These are phyloP conservation scores for Musa itinerans DNA, from an alignment of 176 grass and related monocot genomes.

Conservation along the genomic window DNA sequence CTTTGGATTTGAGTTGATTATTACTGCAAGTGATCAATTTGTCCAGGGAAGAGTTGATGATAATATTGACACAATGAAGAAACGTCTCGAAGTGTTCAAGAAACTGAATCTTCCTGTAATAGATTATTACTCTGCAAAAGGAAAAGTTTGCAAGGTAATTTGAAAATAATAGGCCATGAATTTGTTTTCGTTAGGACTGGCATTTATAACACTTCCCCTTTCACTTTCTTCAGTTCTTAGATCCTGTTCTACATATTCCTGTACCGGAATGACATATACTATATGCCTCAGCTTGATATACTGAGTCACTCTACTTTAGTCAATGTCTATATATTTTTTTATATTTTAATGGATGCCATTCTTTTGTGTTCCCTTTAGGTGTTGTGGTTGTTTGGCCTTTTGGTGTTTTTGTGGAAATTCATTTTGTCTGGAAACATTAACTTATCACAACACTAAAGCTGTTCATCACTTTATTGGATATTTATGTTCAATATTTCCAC, in stretches of 20 bases:
- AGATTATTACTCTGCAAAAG: slow-evolving; percentile 66
- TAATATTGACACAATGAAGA: slow-evolving; percentile 90
- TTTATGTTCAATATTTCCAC: too few relatives aligned
- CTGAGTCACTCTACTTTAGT: too few relatives aligned
- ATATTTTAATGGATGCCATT: too few relatives aligned
- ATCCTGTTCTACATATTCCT: neutral
- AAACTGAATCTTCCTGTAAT: slow-evolving; percentile 88
- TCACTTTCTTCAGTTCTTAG: neutral
- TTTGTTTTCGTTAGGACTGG: neutral
- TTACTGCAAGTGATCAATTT: slow-evolving; percentile 3
- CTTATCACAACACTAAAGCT: too few relatives aligned
- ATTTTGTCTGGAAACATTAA: too few relatives aligned
- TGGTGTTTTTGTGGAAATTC: too few relatives aligned
- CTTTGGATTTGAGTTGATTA: slow-evolving; percentile 8
- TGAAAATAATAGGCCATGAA: neutral
- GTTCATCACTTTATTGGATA: too few relatives aligned
- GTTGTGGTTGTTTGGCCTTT: too few relatives aligned
- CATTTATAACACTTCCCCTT: neutral
- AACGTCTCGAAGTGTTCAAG: slow-evolving; percentile 79
- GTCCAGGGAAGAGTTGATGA: slow-evolving; percentile 89
- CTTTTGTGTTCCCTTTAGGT: too few relatives aligned
- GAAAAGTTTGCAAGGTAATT: slow-evolving; percentile 83
- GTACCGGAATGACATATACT: neutral
- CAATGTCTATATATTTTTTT: too few relatives aligned
- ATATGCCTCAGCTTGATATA: too few relatives aligned